Evolutionary conservation across 345 rosid species (phyloP), one percentile per base, ranked within the genome.

Genomic region (Lumnitzera racemosa): DNA sequence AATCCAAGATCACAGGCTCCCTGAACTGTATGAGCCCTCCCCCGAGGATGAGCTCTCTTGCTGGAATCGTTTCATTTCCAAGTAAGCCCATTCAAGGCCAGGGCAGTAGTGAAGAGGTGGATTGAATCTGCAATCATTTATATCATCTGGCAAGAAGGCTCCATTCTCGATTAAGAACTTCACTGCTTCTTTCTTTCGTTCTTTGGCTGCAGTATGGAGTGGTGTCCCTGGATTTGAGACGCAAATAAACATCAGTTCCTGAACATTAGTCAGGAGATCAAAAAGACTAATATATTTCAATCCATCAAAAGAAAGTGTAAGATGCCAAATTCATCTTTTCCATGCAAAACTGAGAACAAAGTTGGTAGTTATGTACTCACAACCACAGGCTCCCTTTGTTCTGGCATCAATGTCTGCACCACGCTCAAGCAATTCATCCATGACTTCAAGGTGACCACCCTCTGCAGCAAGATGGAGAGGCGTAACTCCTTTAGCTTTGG

Each of bases 381-480:
- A 94, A 53, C 96, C 96, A 70, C 99, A 94, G 4, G 90, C 88
- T 55, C 99, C 99, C 87, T 77, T 74, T 10, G 96, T 86, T 68
- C 96, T 86, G 1, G 99, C 96, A 72, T 94, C 99, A 6, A 94
- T 94, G 66, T 94, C 75, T 49, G 96, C 96, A 46, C 99, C 99
- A 11, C 88, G 96, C 15, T 86, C 99, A 2, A 94, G 96, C 66
- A 94, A 74, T 68, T 80, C 83, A 77, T 90, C 99, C 91, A 94
- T 90, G 29, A 94, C 86, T 64, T 86, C 83, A 15, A 94, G 66
- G 59, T 94, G 91, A 41, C 99, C 99, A 63, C 96, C 96, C 80
- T 90, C 86, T 5, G 99, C 95, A 65, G 97, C 99, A 68, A 94
- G 99, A 81, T 94, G 97, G 63, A 94, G 99, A 13, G 99, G 86